Conservation (phyloP, 202 grass and related monocot genomes). For the Digitaria exilis region DNA sequence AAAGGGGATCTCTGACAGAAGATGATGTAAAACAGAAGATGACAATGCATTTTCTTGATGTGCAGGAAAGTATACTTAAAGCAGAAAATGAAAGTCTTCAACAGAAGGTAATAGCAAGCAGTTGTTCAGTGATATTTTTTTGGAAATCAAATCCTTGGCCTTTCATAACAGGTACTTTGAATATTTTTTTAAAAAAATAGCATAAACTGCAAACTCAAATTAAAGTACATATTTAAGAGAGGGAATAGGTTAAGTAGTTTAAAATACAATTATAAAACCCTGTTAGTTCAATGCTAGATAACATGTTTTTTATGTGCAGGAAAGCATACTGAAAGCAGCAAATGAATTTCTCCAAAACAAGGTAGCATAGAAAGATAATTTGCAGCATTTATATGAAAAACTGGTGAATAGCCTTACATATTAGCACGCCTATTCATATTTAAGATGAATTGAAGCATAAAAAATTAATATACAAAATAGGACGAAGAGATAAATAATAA, state of each 20-base stretch:
- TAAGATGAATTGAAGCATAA: background rate
- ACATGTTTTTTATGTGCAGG: constrained; percentile 42
- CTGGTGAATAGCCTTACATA: background rate
- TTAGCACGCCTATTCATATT: background rate
- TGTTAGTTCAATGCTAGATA: background rate
- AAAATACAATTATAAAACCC: constrained; percentile 2
- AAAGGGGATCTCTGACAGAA: background rate
- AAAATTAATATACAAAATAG: background rate
- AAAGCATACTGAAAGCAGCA: constrained; percentile 62
- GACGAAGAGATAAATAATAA: background rate
- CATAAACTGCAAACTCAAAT: background rate
- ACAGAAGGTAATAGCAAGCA: constrained; percentile 13
- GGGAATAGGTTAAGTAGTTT: background rate
- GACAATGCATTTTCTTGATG: background rate
- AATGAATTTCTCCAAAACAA: constrained; percentile 71
- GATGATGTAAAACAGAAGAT: background rate
- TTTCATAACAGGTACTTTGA: background rate
- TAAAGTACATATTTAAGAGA: background rate
- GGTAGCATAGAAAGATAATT: constrained; percentile 36
- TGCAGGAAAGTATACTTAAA: constrained; percentile 6
- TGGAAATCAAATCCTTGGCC: background rate
- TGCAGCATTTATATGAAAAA: background rate
- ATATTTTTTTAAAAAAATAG: background rate
- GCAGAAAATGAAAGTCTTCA: constrained; percentile 6
- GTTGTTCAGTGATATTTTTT: background rate